Base-by-base conservation (phyloP, 176 grass and related monocot species). In the Rhynchospora tenuis region DNA sequence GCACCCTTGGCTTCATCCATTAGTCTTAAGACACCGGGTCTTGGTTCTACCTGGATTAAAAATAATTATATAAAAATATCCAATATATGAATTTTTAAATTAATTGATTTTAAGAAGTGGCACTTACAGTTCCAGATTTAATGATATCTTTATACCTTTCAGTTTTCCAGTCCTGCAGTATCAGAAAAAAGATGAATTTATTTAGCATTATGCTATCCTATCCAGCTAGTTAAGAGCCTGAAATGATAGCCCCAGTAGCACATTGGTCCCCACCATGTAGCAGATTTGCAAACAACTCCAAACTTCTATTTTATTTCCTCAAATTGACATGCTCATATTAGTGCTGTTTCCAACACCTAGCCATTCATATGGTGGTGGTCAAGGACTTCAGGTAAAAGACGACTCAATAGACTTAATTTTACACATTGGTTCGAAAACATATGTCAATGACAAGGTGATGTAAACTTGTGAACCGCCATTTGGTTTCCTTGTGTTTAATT, bases 1-100 rank as follows among this genome's bases (percentile, higher is more conserved):
- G 89, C 92, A 95, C 86, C 87, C 91, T 86, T 98, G 82, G 68
- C 95, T 90, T 98, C 95, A 90, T 95, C 92, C 92, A 98, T 98
- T 63, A 98, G 23, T 73, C 11, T 91, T 64, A 98, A 73, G 65
- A 98, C 92, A 81, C 95, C 92, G 44, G 92, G 91, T 87, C 95
- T 91, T 50, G 92, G 87, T 54, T 95, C 83, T 17, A 98, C 95
- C 92, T 98, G 81, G 48, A 46, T 70, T 79, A 85, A 15, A 88
- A 80, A 15, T 23, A 54, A 73, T 81, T 11, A 75, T 27, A 51
- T 27, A 57, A 16, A 93, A 43, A 59, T 75, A 22, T 68, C 48
- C 44, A 59, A 12, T 14, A 26, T 56, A 84, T 10, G 10, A 71
- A 17, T 0, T 50, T 75, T 5, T 81, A 4, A 2, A 38, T 14